Base-by-base conservation (phyloP, 371 early-diverging fungal genomes). In the Actinomortierella wolfii region DNA sequence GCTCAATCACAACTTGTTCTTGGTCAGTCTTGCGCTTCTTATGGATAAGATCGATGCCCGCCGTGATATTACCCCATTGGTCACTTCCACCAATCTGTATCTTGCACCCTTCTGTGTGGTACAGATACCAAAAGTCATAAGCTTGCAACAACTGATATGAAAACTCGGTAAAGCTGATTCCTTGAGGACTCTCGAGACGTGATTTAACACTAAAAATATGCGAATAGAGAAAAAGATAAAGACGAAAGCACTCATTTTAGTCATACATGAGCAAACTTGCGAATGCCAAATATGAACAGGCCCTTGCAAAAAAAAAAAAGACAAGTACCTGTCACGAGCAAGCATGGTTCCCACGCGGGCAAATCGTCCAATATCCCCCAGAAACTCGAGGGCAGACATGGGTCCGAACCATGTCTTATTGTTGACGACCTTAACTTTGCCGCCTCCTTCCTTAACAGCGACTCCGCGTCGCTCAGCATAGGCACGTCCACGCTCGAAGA, bases 21-120 rank as follows among this genome's bases (percentile, higher is more conserved):
- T 59, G 56, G 50, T 48, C 42, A 9, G 60, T 76, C 44, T 41
- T 58, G 47, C 56, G 64, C 59, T 58, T 85, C 57, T 86, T 89
- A 54, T 85, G 82, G 45, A 97, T 95, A 68, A 96, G 69, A 44
- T 97, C 97, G 39, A 94, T 92, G 25, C 98, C 98, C 0, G 97
- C 92, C 0, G 89, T 87, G 57, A 97, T 97, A 68, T 97, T 97
- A 2, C 98, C 98, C 97, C 97, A 97, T 68, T 97, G 98, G 68
- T 97, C 98, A 59, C 89, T 92, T n/a, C 98, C 98, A 24, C 98
- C 98, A 20, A 97, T 53, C 89, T 95, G 93, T 40, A 93, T 80
- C 5, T 80, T 75, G 67, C 94, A 93, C 14, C 67, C 60, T 28
- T 89, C 83, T 47, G 84, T 57, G 51, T 85, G 79, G 67, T 89